Conservation (phyloP, 345 rosid species). For the Mallotus nudiflorus region DNA sequence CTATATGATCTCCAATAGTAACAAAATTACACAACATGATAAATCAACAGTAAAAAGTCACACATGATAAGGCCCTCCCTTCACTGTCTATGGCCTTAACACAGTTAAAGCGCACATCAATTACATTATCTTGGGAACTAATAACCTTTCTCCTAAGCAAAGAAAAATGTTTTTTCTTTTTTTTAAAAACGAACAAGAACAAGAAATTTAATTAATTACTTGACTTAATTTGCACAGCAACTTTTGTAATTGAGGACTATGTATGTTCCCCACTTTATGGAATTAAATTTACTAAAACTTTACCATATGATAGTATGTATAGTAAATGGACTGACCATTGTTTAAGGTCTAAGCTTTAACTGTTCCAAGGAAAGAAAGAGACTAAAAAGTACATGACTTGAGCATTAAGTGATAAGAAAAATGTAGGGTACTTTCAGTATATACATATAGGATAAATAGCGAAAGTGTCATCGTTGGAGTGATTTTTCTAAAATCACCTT, state of each 20-base stretch:
- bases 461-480: too few species aligned
- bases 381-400: not conserved
- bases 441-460: too few species aligned
- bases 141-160: constrained; percentile 7
- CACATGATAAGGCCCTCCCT: not conserved
- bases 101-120: not conserved
- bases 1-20: not conserved
- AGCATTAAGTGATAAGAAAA: not conserved
- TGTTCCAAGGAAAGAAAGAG: not conserved
- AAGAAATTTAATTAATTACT: too few species aligned
- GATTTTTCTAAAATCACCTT: too few species aligned
- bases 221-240: too few species aligned
- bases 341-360: not conserved
- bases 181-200: too few species aligned
- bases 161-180: too few species aligned
- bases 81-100: not conserved
- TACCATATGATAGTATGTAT: too few species aligned
- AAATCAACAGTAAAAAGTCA: not conserved
- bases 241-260: not conserved
- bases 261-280: not conserved
- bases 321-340: not conserved
- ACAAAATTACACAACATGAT: not conserved
- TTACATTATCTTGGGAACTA: not conserved
- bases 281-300: too few species aligned
- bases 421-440: constrained; percentile 8